Base-by-base conservation (phyloP, 805 yeast genomes). In the Saturnispora hagleri region DNA sequence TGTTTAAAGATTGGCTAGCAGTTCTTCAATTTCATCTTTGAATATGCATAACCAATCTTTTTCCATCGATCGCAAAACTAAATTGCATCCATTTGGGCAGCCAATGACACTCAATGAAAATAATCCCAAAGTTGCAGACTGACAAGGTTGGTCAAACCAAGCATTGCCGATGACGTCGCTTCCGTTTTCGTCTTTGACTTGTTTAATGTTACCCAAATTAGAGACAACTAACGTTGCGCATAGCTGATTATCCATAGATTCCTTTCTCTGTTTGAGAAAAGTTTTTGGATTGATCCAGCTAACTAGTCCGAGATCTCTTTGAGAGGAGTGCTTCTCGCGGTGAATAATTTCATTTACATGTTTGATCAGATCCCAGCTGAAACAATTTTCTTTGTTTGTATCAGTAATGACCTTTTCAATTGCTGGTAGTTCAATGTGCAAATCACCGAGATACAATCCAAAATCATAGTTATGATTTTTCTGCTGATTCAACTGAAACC, bases 211-310 rank as follows among this genome's bases (percentile, higher is more conserved):
- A 18, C 52, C 51, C 28, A 51, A n/a, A 41, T 55, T 42, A 15
- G 53, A 51, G 48, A 53, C 51, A 40, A 42, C 34, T 49, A 31
- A 27, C 26, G 55, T 51, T 59, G 54, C 44, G 58, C 64, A 41
- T 43, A 46, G 17, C 57, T 46, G 34, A 34, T 48, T 34, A 5
- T 50, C 48, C 17, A 28, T n/a, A 3, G n/a, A 15, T 36, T 43
- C 38, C 24, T 48, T 48, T 15, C 54, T 22, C 24, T 45, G 47
- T 17, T 46, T 38, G 15, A 53, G 35, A 26, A 55, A 55, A 8
- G 26, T 43, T 31, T 41, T 46, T 26, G 54, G 43, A 43, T 50
- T 52, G 26, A 53, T 47, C 44, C 45, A 55, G 15, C 51, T 51
- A 2, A 49, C 46, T 35, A 55, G 43, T 15, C 55, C 55, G 10